A percentile compares a stretch with the other conserved stretches of the same genome.
Conservation (phyloP, 2,329 filamentous ascomycete genomes). For the Aspergillus sp. region DNA sequence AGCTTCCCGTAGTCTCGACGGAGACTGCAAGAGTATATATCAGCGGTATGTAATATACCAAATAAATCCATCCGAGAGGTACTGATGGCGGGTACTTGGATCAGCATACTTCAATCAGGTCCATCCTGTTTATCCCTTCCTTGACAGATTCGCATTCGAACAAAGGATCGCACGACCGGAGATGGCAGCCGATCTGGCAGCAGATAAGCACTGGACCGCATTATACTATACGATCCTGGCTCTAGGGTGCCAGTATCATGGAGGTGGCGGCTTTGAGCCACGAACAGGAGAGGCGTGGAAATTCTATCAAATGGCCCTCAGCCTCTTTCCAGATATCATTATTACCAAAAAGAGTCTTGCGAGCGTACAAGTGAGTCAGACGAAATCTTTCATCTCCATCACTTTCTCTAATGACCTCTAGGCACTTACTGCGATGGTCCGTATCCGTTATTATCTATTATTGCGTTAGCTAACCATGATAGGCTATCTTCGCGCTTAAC, state of each 20-base stretch:
- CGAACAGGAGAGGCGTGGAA: constrained; percentile 40
- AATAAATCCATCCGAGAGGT: neutral
- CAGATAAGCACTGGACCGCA: constrained; percentile 50
- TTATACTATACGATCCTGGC: constrained; percentile 40
- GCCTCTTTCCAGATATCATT: constrained; percentile 25
- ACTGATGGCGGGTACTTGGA: neutral
- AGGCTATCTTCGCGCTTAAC: constrained; percentile 40
- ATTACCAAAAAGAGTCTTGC: constrained; percentile 23
- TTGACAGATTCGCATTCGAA: constrained; percentile 38
- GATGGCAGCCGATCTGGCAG: constrained; percentile 52
- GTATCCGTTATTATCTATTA: neutral
- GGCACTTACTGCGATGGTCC: constrained; percentile 28
- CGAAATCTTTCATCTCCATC: neutral
- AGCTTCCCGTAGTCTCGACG: neutral
- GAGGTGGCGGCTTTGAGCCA: constrained; percentile 39
- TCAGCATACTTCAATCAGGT: constrained; percentile 41
- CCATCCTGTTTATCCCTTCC: constrained; percentile 43
- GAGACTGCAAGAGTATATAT: neutral
- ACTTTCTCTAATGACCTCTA: constrained; percentile 3
- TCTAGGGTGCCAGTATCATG: constrained; percentile 36
- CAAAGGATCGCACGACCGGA: constrained; percentile 43
- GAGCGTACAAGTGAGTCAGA: constrained; percentile 14
- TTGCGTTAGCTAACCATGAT: neutral
- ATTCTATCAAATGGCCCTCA: constrained; percentile 13
- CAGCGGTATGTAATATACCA: neutral